A percentile compares a stretch with the other conserved stretches of the same genome.
Evolutionary conservation across 352 stramenopile genomes (phyloP).

Genomic region (Globisporangium iwayamae): DNA sequence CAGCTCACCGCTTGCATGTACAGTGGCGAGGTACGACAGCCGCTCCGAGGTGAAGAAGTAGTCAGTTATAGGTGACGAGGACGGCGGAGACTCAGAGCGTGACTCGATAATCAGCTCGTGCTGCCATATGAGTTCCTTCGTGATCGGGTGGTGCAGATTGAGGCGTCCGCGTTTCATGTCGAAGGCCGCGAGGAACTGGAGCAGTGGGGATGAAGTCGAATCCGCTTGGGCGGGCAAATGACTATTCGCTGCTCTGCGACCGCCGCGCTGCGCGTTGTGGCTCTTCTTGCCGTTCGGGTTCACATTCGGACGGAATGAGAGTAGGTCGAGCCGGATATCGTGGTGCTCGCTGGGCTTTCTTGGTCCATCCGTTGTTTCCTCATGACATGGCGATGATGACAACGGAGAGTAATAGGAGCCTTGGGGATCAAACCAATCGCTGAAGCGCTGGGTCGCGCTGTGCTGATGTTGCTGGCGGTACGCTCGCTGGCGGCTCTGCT

Average conservation of each 20-base stretch:
- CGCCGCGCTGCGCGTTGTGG: background rate
- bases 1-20: constrained; percentile 6
- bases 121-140: constrained; percentile 19
- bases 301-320: constrained; percentile 11
- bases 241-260: background rate
- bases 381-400: background rate
- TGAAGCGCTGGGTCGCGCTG: constrained; percentile 8
- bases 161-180: constrained; percentile 2
- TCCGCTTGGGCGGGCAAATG: background rate
- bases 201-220: background rate
- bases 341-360: background rate
- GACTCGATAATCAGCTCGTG: background rate
- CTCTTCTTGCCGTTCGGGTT: constrained; percentile 14
- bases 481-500: constrained; percentile 5
- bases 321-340: constrained; percentile 4
- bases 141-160: constrained; percentile 11
- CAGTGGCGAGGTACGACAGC: constrained; percentile 11
- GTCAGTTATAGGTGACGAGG: constrained; percentile 6
- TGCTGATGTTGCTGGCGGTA: constrained; percentile 13
- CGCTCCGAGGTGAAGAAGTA: constrained; percentile 20
- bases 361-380: background rate
- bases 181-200: constrained; percentile 13
- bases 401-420: background rate
- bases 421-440: constrained; percentile 16
- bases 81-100: too few species aligned